phyloP scores from a whole-genome alignment of 441 rosid genomes.

The Melastoma candidum region DNA sequence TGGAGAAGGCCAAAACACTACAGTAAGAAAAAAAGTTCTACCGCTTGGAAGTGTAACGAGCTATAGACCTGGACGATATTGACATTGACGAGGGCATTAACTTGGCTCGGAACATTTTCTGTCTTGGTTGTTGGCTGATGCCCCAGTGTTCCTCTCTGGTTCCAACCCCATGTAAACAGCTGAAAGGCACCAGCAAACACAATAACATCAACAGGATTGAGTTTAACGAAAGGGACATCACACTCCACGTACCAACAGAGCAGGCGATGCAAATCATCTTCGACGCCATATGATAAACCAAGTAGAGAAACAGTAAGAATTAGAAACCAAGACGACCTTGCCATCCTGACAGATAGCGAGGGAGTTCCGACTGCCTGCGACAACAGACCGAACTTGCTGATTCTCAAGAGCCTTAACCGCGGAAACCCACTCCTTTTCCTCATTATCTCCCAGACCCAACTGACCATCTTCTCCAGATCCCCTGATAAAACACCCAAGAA shows the following conservation, averaged over 20 bases:
- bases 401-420: slow-evolving; percentile 61
- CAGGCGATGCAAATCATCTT: background rate
- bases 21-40: background rate
- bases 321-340: slow-evolving; percentile 37
- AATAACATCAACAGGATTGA: background rate
- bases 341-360: slow-evolving; percentile 96
- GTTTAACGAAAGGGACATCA: background rate
- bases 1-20: background rate
- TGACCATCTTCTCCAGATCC: slow-evolving; percentile 99
- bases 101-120: slow-evolving; percentile 27
- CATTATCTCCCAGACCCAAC: slow-evolving; percentile 70
- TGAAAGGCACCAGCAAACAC: slow-evolving; percentile 18
- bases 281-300: too few species aligned
- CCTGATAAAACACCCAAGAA: slow-evolving; percentile 26
- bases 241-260: background rate
- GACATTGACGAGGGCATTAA: slow-evolving; percentile 66
- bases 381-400: slow-evolving; percentile 62
- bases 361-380: slow-evolving; percentile 96
- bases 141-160: slow-evolving; percentile 95
- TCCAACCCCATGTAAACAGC: slow-evolving; percentile 99
- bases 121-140: slow-evolving; percentile 92
- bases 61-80: slow-evolving; percentile 69
- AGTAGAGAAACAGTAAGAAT: background rate
- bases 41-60: too few species aligned
- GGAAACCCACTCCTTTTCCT: slow-evolving; percentile 74